These are phyloP conservation scores for Hemisphaericaspora lyxosophila DNA, from an alignment of 1,139 yeast genomes.

Conservation along the genomic window DNA sequence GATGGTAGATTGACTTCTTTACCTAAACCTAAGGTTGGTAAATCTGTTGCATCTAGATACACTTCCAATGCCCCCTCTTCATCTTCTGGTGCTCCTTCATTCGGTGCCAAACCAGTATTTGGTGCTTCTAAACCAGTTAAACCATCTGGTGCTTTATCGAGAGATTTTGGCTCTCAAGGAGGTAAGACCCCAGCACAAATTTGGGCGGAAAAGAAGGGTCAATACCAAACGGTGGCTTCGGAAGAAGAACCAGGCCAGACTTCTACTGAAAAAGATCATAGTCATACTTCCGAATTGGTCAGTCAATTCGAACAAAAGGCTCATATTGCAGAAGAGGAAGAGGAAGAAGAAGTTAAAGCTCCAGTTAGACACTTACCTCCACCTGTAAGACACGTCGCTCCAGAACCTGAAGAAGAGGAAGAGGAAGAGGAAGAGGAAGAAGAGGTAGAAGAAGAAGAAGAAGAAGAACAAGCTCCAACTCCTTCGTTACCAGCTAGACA, in stretches of 20 bases:
- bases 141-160: conserved; percentile 62
- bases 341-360: conserved; percentile 20
- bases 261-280: conserved; percentile 5
- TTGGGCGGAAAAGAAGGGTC: conserved; percentile 91
- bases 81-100: conserved; percentile 32
- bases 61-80: conserved; percentile 29
- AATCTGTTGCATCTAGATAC: conserved; percentile 55
- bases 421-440: conserved; percentile 22
- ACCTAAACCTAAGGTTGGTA: conserved; percentile 62
- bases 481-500: conserved; percentile 21
- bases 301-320: conserved; percentile 19
- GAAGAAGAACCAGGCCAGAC: conserved; percentile 20
- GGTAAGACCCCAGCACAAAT: conserved; percentile 94
- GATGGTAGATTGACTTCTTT: conserved; percentile 55
- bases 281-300: conserved; percentile 18
- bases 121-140: conserved; percentile 40
- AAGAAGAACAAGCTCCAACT: conserved; percentile 13
- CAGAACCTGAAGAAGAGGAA: conserved; percentile 17
- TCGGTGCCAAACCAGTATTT: conserved; percentile 56
- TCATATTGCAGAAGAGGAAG: conserved; percentile 15
- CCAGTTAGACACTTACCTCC: conserved; percentile 28
- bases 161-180: conserved; percentile 66
- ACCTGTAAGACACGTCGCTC: conserved; percentile 24
- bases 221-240: conserved; percentile 45
- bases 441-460: conserved; percentile 16